Conservation (phyloP, 495 filamentous ascomycete species). For the Aspergillus cristatus region DNA sequence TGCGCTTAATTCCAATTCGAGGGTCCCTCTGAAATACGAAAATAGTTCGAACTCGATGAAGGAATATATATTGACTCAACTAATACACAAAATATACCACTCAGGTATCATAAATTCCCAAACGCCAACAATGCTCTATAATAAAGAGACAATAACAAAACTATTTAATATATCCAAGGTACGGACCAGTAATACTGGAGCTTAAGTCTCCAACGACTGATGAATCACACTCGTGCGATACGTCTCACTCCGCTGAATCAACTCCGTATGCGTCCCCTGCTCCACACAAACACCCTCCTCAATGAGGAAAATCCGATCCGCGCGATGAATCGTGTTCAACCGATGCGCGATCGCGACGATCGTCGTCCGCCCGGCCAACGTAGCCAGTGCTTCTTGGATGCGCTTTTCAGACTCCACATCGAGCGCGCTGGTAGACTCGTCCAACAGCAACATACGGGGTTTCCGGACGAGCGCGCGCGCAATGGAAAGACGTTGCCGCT, state of each 20-base stretch:
- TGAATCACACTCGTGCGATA: slow-evolving; percentile 47
- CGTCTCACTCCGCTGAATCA: slow-evolving; percentile 49
- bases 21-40: too few species aligned
- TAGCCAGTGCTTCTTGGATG: slow-evolving; percentile 59
- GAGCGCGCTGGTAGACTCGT: slow-evolving; percentile 66
- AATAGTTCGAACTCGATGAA: too few species aligned
- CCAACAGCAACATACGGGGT: slow-evolving; percentile 58
- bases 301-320: slow-evolving; percentile 66
- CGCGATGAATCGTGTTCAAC: slow-evolving; percentile 63
- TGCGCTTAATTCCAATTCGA: too few species aligned
- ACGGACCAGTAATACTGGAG: too few species aligned
- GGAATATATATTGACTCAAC: too few species aligned
- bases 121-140: too few species aligned
- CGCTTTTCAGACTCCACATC: slow-evolving; percentile 62
- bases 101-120: too few species aligned
- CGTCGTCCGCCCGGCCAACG: slow-evolving; percentile 59
- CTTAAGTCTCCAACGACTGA: slow-evolving; percentile 24
- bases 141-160: too few species aligned
- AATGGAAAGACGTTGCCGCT: slow-evolving; percentile 69
- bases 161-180: too few species aligned
- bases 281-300: slow-evolving; percentile 59
- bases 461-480: slow-evolving; percentile 62
- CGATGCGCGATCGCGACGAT: slow-evolving; percentile 70
- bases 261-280: slow-evolving; percentile 56
- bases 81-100: too few species aligned